Evolutionary conservation across 768 basidiomycete species (phyloP).

Genomic region (Dendrothele bispora): DNA sequence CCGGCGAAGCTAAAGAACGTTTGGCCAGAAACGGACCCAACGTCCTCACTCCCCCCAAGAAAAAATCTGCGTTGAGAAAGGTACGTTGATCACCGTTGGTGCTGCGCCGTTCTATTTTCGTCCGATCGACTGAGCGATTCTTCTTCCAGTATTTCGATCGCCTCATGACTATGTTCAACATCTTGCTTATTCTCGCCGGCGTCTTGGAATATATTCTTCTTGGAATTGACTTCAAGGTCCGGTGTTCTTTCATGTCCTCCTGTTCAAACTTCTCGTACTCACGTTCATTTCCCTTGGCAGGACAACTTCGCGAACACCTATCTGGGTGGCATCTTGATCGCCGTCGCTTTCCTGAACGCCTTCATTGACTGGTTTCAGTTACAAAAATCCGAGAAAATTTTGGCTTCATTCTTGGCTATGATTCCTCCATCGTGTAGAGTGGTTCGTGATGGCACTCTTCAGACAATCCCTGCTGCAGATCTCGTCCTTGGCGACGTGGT

Average conservation of each 20-base stretch:
- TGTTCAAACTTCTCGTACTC: slow-evolving; percentile 6
- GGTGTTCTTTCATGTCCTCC: slow-evolving; percentile 1
- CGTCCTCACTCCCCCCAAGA: slow-evolving; percentile 64
- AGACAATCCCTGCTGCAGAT: slow-evolving; percentile 56
- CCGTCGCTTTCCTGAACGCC: slow-evolving; percentile 68
- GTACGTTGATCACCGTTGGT: slow-evolving; percentile 33
- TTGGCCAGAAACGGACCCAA: slow-evolving; percentile 61
- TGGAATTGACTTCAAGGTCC: slow-evolving; percentile 59
- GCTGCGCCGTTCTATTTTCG: slow-evolving; percentile 12
- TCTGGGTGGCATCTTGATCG: slow-evolving; percentile 67
- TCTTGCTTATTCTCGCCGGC: slow-evolving; percentile 65
- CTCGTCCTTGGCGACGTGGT: slow-evolving; percentile 71
- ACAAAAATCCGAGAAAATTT: slow-evolving; percentile 72
- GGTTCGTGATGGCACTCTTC: slow-evolving; percentile 55
- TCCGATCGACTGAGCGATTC: slow-evolving; percentile 4
- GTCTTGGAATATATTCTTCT: slow-evolving; percentile 65
- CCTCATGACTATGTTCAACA: slow-evolving; percentile 61
- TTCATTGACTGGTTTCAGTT: slow-evolving; percentile 72
- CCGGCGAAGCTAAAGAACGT: slow-evolving; percentile 51
- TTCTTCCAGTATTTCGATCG: slow-evolving; percentile 62
- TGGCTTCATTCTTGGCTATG: slow-evolving; percentile 73
- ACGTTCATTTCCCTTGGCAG: slow-evolving; percentile 27
- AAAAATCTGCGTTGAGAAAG: slow-evolving; percentile 65
- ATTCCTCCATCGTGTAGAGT: slow-evolving; percentile 70
- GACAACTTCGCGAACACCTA: slow-evolving; percentile 66